Conservation (phyloP, 345 rosid species). For the Dimocarpus longan region DNA sequence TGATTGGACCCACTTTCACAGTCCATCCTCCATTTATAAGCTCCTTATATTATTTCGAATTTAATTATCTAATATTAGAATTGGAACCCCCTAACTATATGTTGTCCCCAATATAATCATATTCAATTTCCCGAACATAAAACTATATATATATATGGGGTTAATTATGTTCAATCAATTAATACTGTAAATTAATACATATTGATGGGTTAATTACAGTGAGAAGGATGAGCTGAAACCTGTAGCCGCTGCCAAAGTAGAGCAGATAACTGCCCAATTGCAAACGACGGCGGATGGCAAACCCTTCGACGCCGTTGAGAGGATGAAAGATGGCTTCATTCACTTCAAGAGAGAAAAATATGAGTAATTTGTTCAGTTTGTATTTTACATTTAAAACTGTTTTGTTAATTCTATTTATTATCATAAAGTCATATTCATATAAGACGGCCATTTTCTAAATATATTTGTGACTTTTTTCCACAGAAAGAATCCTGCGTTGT, state of each 20-base stretch:
- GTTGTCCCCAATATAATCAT: no score
- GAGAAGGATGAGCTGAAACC: conserved; percentile 82
- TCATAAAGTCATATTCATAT: neutral
- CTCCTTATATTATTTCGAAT: no score
- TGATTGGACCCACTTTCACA: neutral
- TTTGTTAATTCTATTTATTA: neutral
- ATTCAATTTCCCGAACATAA: no score
- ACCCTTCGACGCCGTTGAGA: conserved; percentile 53
- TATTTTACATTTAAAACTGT: neutral
- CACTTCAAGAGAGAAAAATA: conserved; percentile 89
- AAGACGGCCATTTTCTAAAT: neutral
- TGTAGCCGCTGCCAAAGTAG: conserved; percentile 74
- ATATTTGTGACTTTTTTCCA: neutral
- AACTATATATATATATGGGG: no score
- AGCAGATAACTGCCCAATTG: conserved; percentile 73
- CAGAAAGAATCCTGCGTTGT: conserved; percentile 76
- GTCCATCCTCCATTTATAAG: neutral
- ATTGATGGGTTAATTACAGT: conserved; percentile 31
- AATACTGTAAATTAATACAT: no score
- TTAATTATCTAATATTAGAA: no score
- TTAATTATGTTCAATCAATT: no score
- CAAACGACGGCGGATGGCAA: conserved; percentile 34
- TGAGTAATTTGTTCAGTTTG: conserved; percentile 43
- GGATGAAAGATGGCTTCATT: conserved; percentile 73
- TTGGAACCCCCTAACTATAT: no score